These are phyloP conservation scores for Periglandula ipomoeae DNA, from an alignment of 2,329 filamentous ascomycete species.

Conservation along the genomic window DNA sequence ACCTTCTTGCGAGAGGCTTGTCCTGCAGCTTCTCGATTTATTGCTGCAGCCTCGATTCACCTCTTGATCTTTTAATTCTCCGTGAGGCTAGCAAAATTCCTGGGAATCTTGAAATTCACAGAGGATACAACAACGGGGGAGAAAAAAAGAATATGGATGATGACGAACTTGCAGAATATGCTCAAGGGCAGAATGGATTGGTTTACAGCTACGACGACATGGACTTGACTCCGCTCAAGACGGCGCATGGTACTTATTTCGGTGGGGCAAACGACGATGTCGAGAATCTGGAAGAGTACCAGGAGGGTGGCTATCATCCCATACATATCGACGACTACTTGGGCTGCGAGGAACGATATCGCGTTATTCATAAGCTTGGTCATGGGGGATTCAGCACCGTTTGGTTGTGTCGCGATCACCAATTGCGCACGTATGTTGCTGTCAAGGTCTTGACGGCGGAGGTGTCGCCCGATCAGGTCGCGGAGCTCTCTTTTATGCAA, in stretches of 20 bases:
- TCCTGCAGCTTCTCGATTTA: too few relatives aligned
- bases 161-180: background rate
- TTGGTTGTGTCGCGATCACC: conserved; percentile 29
- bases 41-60: too few relatives aligned
- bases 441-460: conserved; percentile 23
- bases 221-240: background rate
- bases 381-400: conserved; percentile 34
- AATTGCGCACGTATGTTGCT: conserved; percentile 19
- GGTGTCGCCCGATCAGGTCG: background rate
- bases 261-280: conserved; percentile 6
- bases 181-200: background rate
- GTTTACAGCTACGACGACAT: conserved; percentile 6
- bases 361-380: conserved; percentile 34
- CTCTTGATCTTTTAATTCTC: too few relatives aligned
- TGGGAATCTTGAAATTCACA: too few relatives aligned
- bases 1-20: too few relatives aligned
- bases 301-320: conserved; percentile 32
- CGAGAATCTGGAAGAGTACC: conserved; percentile 20
- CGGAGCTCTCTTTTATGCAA: conserved; percentile 4
- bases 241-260: conserved; percentile 7
- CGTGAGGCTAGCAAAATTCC: too few relatives aligned
- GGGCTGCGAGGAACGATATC: conserved; percentile 25
- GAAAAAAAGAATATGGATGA: background rate
- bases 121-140: too few relatives aligned
- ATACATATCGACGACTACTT: conserved; percentile 30